Base-by-base conservation (phyloP, 148 eudicot genomes). In the Agrostemma githago region DNA sequence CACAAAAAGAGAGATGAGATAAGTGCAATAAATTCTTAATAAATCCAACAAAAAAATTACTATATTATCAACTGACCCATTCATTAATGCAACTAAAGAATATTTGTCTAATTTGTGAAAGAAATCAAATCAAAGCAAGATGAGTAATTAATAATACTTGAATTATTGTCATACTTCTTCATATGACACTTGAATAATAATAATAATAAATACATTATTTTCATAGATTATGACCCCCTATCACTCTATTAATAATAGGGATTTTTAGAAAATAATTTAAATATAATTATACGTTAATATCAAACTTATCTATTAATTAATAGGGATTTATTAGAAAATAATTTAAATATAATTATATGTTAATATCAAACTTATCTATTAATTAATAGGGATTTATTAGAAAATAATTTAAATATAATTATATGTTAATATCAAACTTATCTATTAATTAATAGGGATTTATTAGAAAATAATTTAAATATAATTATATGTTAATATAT, bases 81-180 rank as follows among this genome's bases (percentile, higher is more conserved):
- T 38, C 39, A 73, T 81, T 17, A 81, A 81, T 77, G 83, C 80
- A 81, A 77, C 72, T 74, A 63, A 72, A 64, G 80, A 77, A 81
- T 77, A 77, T 51, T 62, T 77, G 76, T 78, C 80, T 42, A 76
- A 56, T 62, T 64, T 75, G 75, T 73, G 67, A 81, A 81, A 70
- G 56, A 69, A 73, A 17, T 77, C 78, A 73, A 77, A 77, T 77
- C 80, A 81, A 77, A 4, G 34, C 34, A 26, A 26, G 46, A 63
- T 59, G 56, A 67, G 71, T 19, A 42, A 4, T 51, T 51, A 10
- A 16, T 41, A 34, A 66, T 5, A 40, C 53, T 4, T n/a, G 8
- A 20, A 20, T 20, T 20, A 40, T 42, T 26, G 34, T 66, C 34
- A 67, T 67, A 42, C 14, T 67, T 14, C 14, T 67, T 21, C 37